Evolutionary conservation across 2,329 filamentous ascomycete genomes (phyloP).

Genomic region (Colletotrichum sansevieriae): DNA sequence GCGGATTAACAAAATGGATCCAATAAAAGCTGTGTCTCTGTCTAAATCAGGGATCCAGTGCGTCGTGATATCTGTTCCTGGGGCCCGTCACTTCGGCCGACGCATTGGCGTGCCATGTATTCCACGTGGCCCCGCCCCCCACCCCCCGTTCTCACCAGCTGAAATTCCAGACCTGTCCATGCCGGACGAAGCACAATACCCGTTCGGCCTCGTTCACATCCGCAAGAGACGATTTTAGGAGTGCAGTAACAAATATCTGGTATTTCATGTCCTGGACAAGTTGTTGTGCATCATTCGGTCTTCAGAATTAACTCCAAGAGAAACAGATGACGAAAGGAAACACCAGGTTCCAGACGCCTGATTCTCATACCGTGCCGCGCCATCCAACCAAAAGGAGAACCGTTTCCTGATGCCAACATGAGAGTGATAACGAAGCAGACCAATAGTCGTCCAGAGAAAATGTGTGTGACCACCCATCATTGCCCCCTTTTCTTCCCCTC

Average conservation of each 20-base stretch:
- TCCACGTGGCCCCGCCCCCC: no score
- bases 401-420: conserved; percentile 1
- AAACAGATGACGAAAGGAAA: conserved; percentile 7
- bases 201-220: no score
- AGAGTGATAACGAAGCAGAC: conserved; percentile 7
- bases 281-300: conserved; percentile 13
- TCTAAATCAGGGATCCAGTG: neutral
- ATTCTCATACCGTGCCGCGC: neutral
- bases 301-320: neutral
- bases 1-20: conserved; percentile 11
- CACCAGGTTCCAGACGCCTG: conserved; percentile 14
- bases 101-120: no score
- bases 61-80: no score
- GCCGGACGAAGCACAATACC: no score
- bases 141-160: no score
- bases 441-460: conserved; percentile 14
- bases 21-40: neutral
- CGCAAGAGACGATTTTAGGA: no score
- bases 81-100: no score
- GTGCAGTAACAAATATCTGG: neutral
- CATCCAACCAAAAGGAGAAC: neutral
- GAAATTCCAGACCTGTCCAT: no score
- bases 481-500: neutral
- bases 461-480: neutral
- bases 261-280: conserved; percentile 13